A percentile compares a stretch with the other conserved stretches of the same genome.
phyloP scores from a whole-genome alignment of 768 basidiomycete genomes.

The Flagelloscypha sp. region DNA sequence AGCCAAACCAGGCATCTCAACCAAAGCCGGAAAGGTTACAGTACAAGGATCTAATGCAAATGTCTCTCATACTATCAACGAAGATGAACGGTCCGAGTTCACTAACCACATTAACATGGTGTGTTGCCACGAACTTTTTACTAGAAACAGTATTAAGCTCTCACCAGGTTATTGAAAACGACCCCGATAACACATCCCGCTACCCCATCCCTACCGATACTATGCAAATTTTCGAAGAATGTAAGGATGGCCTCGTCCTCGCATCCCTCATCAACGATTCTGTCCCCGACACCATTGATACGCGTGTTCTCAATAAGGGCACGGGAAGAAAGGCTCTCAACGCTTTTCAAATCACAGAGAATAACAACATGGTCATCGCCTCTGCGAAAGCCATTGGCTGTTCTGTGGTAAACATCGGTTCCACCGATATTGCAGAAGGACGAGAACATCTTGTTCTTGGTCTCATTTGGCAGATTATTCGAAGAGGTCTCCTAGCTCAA shows the following conservation, averaged over 20 bases:
- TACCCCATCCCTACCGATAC: constrained; percentile 92
- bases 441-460: constrained; percentile 95
- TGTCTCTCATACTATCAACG: constrained; percentile 94
- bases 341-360: constrained; percentile 98
- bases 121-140: constrained; percentile 22
- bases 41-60: constrained; percentile 93
- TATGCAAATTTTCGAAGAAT: constrained; percentile 98
- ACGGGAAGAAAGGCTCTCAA: constrained; percentile 76
- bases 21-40: constrained; percentile 82
- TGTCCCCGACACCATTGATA: constrained; percentile 98
- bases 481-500: constrained; percentile 84
- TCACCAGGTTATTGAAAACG: constrained; percentile 79
- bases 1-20: constrained; percentile 37
- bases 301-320: constrained; percentile 93
- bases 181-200: constrained; percentile 72
- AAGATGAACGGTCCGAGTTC: constrained; percentile 91
- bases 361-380: constrained; percentile 99
- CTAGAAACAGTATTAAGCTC: too few species aligned
- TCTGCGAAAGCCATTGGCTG: constrained; percentile 98
- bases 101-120: constrained; percentile 98
- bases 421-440: constrained; percentile 85
- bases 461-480: constrained; percentile 97
- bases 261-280: constrained; percentile 99
- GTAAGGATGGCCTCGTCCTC: constrained; percentile 89
- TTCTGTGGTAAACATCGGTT: constrained; percentile 97